phyloP scores from a whole-genome alignment of 2,329 filamentous ascomycete genomes.

The Paraphoma chrysanthemicola region DNA sequence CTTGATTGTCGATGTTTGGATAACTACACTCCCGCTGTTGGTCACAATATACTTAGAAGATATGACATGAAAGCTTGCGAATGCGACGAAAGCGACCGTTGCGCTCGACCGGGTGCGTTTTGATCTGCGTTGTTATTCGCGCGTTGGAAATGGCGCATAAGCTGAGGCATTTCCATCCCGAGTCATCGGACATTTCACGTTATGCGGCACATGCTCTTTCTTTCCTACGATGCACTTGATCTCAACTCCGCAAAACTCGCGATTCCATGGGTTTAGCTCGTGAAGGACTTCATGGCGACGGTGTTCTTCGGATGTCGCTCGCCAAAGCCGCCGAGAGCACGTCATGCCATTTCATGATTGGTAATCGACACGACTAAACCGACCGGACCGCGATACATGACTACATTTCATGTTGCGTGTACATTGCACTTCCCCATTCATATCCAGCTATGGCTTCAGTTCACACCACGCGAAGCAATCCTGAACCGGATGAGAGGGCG shows the following conservation, averaged over 20 bases:
- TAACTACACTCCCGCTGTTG: not conserved
- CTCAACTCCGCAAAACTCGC: not conserved
- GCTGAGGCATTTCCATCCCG: not conserved
- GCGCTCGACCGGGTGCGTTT: no score
- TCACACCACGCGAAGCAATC: constrained; percentile 6
- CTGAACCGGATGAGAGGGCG: constrained; percentile 23
- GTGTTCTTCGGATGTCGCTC: not conserved
- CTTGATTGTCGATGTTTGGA: not conserved
- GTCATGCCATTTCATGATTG: not conserved
- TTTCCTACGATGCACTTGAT: not conserved
- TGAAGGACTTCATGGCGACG: not conserved
- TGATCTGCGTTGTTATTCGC: no score
- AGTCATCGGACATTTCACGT: not conserved
- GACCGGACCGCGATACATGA: constrained; percentile 2
- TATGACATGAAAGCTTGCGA: no score
- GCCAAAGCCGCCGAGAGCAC: not conserved
- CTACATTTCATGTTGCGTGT: constrained; percentile 15
- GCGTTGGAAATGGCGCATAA: not conserved
- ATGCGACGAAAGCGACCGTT: no score
- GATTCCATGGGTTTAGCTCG: no score
- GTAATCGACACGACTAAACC: not conserved
- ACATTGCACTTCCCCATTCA: not conserved
- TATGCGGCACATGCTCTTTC: not conserved
- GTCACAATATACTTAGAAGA: no score
- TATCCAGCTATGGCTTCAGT: not conserved